Base-by-base conservation (phyloP, 2,329 filamentous ascomycete genomes). In the Colletotrichum sublineola region DNA sequence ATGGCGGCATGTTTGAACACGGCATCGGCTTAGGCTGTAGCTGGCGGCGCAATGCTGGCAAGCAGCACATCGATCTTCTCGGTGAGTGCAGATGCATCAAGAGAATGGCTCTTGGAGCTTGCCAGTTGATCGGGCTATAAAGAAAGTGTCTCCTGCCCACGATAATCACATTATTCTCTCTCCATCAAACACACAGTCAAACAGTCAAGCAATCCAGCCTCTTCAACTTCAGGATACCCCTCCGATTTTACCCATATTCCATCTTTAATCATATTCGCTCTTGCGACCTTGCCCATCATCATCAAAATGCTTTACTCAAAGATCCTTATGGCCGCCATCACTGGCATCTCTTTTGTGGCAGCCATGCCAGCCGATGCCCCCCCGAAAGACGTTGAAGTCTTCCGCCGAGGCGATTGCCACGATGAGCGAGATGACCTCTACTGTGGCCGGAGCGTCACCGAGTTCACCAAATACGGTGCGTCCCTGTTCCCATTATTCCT, bases 271-370 rank as follows among this genome's bases (percentile, higher is more conserved):
- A 31, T 57, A 62, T 33, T 44, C 60, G 14, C 15, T 42, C 42
- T 61, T 15, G 44, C 42, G n/a, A 42, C 48, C 55, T 55, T 15
- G 14, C n/a, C 31, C 44, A 62, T 46, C 48, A 62, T 46, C 48
- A 29, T 48, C 36, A 72, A 55, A 7, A 72, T 72, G 70, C 70
- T 64, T 40, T 72, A 69, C 36, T 52, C 70, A 24, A 64, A 62
- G 9, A 24, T 72, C 11, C 46, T 72, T 46, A 53, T 69, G 31
- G 61, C 66, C n/a, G 66, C 65, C n/a, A 29, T 72, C 8, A 62
- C 66, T 20, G 70, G 60, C 48, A 48, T 72, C 33, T 56, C 66
- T 11, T 72, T 60, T 15, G 70, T 72, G 38, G 62, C 70, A 4
- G 70, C 70, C 44, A 12, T 69, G 38, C 68, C 68, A 18, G 68